Percentiles rank a stretch among this genome's conserved stretches.
These are phyloP conservation scores for Xylariaceae sp. DNA, from an alignment of 2,329 filamentous ascomycete species.

Conservation along the genomic window DNA sequence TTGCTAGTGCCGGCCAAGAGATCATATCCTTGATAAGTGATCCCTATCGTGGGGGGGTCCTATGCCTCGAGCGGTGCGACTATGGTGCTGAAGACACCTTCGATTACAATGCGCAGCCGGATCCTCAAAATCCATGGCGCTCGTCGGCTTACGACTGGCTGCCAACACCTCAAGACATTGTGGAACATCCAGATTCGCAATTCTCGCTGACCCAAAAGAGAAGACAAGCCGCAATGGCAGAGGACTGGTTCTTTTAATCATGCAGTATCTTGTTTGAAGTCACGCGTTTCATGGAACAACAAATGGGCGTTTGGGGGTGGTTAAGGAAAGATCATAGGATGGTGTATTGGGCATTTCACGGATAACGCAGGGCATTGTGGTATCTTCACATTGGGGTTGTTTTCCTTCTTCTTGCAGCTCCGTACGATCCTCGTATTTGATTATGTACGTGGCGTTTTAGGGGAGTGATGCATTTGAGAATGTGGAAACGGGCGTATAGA, in stretches of 20 bases:
- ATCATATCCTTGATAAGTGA: constrained; percentile 67
- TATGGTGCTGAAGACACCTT: constrained; percentile 33
- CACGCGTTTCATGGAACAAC: constrained; percentile 1
- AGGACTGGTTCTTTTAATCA: constrained; percentile 26
- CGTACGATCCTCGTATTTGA: background rate
- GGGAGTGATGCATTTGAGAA: background rate
- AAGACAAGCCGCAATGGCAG: constrained; percentile 27
- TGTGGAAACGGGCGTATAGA: background rate
- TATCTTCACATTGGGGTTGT: background rate
- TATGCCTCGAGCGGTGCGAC: constrained; percentile 53
- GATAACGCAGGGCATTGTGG: background rate
- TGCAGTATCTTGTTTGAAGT: background rate
- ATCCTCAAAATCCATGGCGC: constrained; percentile 16
- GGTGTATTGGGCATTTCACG: constrained; percentile 1
- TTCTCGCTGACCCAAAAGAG: constrained; percentile 28
- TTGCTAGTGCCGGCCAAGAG: constrained; percentile 62
- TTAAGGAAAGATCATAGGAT: constrained; percentile 2
- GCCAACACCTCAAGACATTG: constrained; percentile 23
- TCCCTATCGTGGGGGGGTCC: constrained; percentile 57
- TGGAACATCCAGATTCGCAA: constrained; percentile 22
- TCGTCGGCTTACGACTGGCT: constrained; percentile 29
- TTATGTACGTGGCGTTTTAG: background rate
- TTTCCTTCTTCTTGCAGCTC: background rate
- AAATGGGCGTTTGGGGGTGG: constrained; percentile 10
- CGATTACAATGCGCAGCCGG: constrained; percentile 15